Percentiles rank a stretch among this genome's conserved stretches.
These are phyloP conservation scores for Quercus lobata DNA, from an alignment of 331 rosid species.

Conservation along the genomic window DNA sequence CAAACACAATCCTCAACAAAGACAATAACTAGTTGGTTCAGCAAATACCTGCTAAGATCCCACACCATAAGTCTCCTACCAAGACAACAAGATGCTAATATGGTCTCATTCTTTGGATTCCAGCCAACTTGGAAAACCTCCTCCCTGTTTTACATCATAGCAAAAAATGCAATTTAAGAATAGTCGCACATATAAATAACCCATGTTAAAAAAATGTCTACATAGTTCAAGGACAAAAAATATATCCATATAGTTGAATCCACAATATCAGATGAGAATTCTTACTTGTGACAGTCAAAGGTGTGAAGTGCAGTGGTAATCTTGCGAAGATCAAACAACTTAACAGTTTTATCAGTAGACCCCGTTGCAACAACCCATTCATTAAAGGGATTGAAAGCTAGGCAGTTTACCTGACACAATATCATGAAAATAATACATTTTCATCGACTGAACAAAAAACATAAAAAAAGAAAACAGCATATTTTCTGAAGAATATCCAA, in stretches of 20 bases:
- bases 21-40: constrained; percentile 6
- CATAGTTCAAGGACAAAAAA: background rate
- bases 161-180: constrained; percentile 17
- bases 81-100: constrained; percentile 93
- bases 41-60: constrained; percentile 94
- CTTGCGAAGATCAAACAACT: constrained; percentile 88
- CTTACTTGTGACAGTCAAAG: constrained; percentile 90
- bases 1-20: background rate
- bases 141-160: constrained; percentile 50
- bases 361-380: constrained; percentile 99
- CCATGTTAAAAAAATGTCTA: background rate
- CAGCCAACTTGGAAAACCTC: constrained; percentile 99
- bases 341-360: constrained; percentile 94
- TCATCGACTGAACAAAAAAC: constrained; percentile 5
- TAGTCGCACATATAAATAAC: background rate
- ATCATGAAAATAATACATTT: background rate
- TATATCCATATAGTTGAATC: background rate
- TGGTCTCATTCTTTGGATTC: constrained; percentile 93
- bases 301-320: constrained; percentile 72
- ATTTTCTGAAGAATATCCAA: background rate
- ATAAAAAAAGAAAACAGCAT: background rate
- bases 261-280: constrained; percentile 8
- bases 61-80: constrained; percentile 99
- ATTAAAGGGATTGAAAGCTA: constrained; percentile 95
- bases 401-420: constrained; percentile 77